Evolutionary conservation across 2,329 filamentous ascomycete genomes (phyloP).

Genomic region (Talaromyces rugulosus): DNA sequence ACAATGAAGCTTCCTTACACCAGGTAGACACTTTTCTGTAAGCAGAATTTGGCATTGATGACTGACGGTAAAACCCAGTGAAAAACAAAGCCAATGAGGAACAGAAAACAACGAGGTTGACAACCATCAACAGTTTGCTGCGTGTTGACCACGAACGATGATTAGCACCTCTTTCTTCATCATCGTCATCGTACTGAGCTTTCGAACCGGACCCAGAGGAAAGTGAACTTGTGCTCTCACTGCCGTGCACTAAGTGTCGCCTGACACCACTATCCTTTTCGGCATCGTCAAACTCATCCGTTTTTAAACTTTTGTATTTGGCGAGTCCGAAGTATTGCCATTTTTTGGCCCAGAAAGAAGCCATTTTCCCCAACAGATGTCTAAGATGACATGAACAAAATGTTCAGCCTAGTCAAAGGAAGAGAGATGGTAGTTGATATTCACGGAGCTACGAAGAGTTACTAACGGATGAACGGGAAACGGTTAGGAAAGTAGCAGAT

Average conservation of each 20-base stretch:
- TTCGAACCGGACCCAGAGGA: background rate
- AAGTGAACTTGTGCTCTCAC: background rate
- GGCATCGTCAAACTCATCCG: background rate
- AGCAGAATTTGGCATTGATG: background rate
- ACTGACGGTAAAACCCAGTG: background rate
- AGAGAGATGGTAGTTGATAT: background rate
- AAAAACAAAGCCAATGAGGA: background rate
- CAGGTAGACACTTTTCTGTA: conserved; percentile 6
- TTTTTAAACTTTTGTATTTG: background rate
- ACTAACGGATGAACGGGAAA: background rate
- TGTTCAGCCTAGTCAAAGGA: background rate
- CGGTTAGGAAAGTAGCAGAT: background rate
- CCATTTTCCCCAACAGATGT: background rate
- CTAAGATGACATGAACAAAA: background rate
- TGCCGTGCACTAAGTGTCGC: background rate
- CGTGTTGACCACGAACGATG: background rate
- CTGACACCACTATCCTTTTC: background rate
- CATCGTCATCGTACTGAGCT: background rate
- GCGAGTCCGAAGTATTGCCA: background rate
- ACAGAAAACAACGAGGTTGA: background rate
- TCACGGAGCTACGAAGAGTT: background rate
- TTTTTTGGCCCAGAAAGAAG: background rate
- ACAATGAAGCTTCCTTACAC: background rate
- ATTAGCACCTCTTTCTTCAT: background rate
- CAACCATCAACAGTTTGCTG: background rate